Evolutionary conservation across 306 rosid genomes (phyloP).

Genomic region (Vachellia collinsii): DNA sequence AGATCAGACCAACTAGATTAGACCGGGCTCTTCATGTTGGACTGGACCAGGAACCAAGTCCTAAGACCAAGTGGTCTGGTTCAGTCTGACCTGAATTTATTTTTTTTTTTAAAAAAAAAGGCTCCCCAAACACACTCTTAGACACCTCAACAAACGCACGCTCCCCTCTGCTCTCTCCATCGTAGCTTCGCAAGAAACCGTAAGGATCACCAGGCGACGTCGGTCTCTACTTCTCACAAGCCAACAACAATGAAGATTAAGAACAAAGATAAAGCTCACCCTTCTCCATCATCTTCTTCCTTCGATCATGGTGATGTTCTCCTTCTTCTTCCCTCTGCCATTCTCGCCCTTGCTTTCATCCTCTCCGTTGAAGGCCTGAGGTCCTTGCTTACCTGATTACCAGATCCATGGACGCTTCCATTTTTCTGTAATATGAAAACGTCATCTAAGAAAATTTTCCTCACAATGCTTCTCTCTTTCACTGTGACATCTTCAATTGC

Average conservation of each 20-base stretch:
- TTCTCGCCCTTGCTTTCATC: conserved; percentile 47
- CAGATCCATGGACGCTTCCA: conserved; percentile 32
- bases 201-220: too few species aligned
- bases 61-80: too few species aligned
- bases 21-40: too few species aligned
- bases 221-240: too few species aligned
- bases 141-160: too few species aligned
- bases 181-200: too few species aligned
- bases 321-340: conserved; percentile 58
- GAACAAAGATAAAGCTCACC: conserved; percentile 67
- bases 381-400: conserved; percentile 67
- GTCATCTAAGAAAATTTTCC: conserved; percentile 25
- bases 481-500: conserved; percentile 64
- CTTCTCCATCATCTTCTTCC: conserved; percentile 43
- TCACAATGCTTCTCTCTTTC: conserved; percentile 45
- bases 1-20: too few species aligned
- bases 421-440: background rate
- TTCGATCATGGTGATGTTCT: conserved; percentile 37
- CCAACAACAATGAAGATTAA: conserved; percentile 52
- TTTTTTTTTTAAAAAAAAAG: too few species aligned
- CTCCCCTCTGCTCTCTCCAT: too few species aligned
- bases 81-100: too few species aligned
- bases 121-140: too few species aligned
- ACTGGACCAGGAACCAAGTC: too few species aligned
- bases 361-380: conserved; percentile 58